Conservation (phyloP, 2,329 filamentous ascomycete genomes). For the Alternaria sp. region DNA sequence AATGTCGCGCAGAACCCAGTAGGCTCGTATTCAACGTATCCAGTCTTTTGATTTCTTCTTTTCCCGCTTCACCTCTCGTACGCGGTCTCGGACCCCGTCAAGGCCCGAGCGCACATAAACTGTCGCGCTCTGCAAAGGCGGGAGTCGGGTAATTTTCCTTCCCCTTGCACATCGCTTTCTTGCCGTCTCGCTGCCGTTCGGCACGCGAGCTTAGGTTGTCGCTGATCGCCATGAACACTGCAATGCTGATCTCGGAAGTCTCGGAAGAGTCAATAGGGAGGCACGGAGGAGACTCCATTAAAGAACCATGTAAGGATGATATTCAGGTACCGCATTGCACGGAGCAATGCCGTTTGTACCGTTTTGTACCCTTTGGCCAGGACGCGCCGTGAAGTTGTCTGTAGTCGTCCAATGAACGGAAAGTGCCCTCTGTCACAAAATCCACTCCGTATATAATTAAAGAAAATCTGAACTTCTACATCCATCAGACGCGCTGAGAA, state of each 20-base stretch:
- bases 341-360: not conserved
- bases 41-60: not conserved
- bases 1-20: conserved; percentile 8
- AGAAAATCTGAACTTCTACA: not conserved
- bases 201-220: conserved; percentile 15
- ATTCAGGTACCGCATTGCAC: not conserved
- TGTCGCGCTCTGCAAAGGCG: conserved; percentile 10
- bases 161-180: not conserved
- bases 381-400: not conserved
- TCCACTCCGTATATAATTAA: not conserved
- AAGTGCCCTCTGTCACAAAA: not conserved
- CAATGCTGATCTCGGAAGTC: conserved; percentile 3
- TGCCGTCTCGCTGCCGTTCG: conserved; percentile 8
- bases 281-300: not conserved
- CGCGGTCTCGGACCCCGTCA: conserved; percentile 6
- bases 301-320: not conserved
- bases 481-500: not conserved
- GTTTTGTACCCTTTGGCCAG: not conserved
- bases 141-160: conserved; percentile 20
- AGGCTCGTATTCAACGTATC: conserved; percentile 3
- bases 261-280: not conserved
- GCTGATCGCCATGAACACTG: not conserved
- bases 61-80: not conserved
- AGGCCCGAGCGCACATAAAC: conserved; percentile 11
- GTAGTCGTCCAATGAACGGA: not conserved